phyloP scores from a whole-genome alignment of 768 basidiomycete genomes.

The Chlorophyllum brunneum region DNA sequence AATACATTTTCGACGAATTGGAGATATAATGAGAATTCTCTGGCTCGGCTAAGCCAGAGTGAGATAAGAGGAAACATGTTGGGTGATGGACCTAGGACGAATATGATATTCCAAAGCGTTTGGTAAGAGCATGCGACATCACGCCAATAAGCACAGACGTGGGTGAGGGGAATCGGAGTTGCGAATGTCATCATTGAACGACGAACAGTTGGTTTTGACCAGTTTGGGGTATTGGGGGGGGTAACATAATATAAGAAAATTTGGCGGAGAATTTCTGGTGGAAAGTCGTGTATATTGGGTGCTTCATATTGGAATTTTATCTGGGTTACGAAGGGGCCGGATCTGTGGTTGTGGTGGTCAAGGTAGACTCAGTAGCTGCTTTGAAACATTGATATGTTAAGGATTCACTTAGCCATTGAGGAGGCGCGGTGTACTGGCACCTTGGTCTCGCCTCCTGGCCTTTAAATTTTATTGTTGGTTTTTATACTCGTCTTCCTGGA shows the following conservation, averaged over 20 bases:
- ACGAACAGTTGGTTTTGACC: not conserved
- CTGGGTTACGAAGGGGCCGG: too few species aligned
- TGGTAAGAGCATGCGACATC: not conserved
- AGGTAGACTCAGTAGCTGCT: too few species aligned
- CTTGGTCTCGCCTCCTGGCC: too few species aligned
- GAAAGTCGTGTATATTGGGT: not conserved
- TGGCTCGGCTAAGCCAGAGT: not conserved
- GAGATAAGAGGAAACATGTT: not conserved
- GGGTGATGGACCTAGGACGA: not conserved
- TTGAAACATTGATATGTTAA: too few species aligned
- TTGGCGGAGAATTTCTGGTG: not conserved
- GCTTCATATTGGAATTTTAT: not conserved
- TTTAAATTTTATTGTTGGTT: too few species aligned
- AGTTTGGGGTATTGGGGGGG: not conserved
- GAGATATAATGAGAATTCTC: not conserved
- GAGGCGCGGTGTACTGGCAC: too few species aligned
- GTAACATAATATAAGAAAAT: not conserved
- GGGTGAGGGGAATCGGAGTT: not conserved
- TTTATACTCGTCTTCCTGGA: too few species aligned
- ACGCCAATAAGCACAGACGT: slow-evolving; percentile 5
- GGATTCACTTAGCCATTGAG: too few species aligned
- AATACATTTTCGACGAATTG: not conserved
- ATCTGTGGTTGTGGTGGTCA: too few species aligned
- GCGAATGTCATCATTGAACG: not conserved
- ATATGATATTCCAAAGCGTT: not conserved